These are phyloP conservation scores for Didymella exigua DNA, from an alignment of 2,329 filamentous ascomycete genomes.

Conservation along the genomic window DNA sequence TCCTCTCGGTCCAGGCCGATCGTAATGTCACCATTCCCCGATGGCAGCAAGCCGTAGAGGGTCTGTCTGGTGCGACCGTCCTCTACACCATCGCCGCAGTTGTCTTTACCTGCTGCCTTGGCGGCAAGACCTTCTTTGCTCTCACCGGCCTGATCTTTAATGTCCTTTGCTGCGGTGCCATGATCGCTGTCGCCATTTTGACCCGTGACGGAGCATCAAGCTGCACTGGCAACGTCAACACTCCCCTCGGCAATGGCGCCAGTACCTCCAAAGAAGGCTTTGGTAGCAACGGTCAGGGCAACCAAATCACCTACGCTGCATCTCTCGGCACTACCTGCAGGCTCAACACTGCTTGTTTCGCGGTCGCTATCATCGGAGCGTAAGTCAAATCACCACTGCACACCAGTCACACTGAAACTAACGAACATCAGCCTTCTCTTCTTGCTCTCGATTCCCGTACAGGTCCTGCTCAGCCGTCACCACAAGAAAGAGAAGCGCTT, in stretches of 20 bases:
- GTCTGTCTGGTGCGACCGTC: constrained; percentile 72
- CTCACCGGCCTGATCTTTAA: constrained; percentile 77
- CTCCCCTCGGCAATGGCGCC: constrained; percentile 72
- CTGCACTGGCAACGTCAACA: constrained; percentile 68
- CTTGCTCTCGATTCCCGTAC: constrained; percentile 71
- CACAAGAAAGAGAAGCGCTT: constrained; percentile 77
- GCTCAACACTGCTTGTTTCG: constrained; percentile 77
- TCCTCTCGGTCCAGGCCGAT: constrained; percentile 73
- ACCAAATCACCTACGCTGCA: constrained; percentile 53
- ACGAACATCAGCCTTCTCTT: constrained; percentile 69
- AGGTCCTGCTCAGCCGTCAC: constrained; percentile 70
- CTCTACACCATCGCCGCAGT: constrained; percentile 77
- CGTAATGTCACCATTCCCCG: constrained; percentile 67
- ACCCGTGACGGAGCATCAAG: constrained; percentile 70
- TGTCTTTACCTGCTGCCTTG: constrained; percentile 77
- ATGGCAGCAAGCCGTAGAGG: constrained; percentile 72
- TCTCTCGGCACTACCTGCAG: constrained; percentile 68
- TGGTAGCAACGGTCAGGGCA: constrained; percentile 49
- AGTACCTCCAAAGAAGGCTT: constrained; percentile 57
- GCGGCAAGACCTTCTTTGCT: constrained; percentile 73
- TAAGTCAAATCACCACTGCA: constrained; percentile 51
- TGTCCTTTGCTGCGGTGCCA: constrained; percentile 73
- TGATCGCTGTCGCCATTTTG: constrained; percentile 80
- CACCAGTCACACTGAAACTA: too few relatives aligned
- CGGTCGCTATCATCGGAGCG: constrained; percentile 78